phyloP scores from a whole-genome alignment of 139 green algal species.

The Coccomyxa sp. region DNA sequence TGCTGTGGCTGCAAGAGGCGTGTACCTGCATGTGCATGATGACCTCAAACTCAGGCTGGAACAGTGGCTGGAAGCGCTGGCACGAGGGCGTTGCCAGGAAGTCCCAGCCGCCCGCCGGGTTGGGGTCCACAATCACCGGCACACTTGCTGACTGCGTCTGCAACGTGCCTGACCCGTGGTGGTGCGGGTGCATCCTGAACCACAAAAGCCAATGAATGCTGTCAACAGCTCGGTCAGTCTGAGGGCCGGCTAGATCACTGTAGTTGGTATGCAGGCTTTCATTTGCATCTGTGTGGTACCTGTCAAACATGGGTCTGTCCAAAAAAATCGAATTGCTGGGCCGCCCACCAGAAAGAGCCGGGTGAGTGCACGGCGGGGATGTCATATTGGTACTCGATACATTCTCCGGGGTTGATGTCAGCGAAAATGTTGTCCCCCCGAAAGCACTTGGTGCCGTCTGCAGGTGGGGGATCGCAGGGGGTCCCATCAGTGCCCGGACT shows the following conservation, averaged over 20 bases:
- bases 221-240: too few species aligned
- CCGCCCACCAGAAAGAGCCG: slow-evolving; percentile 10
- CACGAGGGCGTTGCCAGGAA: slow-evolving; percentile 13
- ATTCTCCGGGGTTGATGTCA: slow-evolving; percentile 8
- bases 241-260: too few species aligned
- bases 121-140: slow-evolving; percentile 10
- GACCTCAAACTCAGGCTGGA: slow-evolving; percentile 7
- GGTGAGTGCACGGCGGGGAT: neutral
- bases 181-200: slow-evolving; percentile 20
- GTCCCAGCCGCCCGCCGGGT: slow-evolving; percentile 5
- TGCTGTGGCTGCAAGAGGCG: neutral
- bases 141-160: slow-evolving; percentile 4
- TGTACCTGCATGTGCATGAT: slow-evolving; percentile 20
- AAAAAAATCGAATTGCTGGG: too few species aligned
- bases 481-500: slow-evolving; percentile 9
- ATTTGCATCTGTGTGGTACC: too few species aligned
- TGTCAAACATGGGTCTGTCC: too few species aligned
- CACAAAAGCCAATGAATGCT: neutral
- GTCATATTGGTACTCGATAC: slow-evolving; percentile 22
- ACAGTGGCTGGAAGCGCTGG: neutral
- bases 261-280: too few species aligned
- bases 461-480: neutral
- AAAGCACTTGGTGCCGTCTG: slow-evolving; percentile 3
- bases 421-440: slow-evolving; percentile 23
- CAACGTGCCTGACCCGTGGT: slow-evolving; percentile 12